Conservation (phyloP, 805 yeast genomes). For the Sungouiozyma intestinalis region DNA sequence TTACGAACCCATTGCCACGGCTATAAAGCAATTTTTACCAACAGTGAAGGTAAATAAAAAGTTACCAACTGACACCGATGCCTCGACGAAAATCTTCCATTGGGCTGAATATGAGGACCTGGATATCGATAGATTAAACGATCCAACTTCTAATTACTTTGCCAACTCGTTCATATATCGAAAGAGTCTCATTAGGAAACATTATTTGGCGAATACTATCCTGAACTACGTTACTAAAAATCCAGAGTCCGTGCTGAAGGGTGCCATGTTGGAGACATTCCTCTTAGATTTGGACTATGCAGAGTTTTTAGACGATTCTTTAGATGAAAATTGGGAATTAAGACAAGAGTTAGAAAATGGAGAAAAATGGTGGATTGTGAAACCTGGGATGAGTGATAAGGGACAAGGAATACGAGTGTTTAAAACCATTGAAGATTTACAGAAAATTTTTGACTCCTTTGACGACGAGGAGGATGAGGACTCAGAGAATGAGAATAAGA, state of each 20-base stretch:
- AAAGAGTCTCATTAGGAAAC: constrained; percentile 85
- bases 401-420: constrained; percentile 92
- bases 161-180: constrained; percentile 78
- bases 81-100: constrained; percentile 42
- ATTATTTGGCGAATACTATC: constrained; percentile 78
- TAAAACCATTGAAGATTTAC: constrained; percentile 66
- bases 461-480: constrained; percentile 58
- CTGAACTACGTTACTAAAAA: constrained; percentile 62
- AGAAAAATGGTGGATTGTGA: constrained; percentile 69
- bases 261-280: constrained; percentile 63
- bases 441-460: constrained; percentile 72
- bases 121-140: constrained; percentile 52
- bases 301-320: constrained; percentile 85
- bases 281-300: constrained; percentile 89
- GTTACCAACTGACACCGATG: constrained; percentile 11
- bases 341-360: constrained; percentile 51
- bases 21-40: constrained; percentile 28
- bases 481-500: constrained; percentile 40
- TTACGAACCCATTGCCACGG: constrained; percentile 29
- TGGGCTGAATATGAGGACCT: constrained; percentile 86
- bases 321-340: constrained; percentile 87
- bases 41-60: constrained; percentile 23
- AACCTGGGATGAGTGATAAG: constrained; percentile 95
- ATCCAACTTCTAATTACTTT: constrained; percentile 36
- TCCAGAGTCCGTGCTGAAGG: constrained; percentile 50